Conservation (phyloP, 805 yeast species). For the Candida succiphila region DNA sequence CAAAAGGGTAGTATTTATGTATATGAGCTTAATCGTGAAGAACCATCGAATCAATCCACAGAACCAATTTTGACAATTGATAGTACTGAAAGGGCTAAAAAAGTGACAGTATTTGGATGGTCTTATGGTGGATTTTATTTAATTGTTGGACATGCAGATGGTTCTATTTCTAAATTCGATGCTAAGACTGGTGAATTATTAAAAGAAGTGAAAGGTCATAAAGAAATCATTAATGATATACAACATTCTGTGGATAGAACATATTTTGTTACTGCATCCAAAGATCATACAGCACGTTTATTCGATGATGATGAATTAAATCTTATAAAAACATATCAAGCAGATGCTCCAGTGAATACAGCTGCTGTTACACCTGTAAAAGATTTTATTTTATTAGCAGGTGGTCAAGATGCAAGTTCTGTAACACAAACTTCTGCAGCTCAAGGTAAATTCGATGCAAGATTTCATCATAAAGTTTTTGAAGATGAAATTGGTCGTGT, state of each 20-base stretch:
- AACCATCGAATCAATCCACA: conserved; percentile 32
- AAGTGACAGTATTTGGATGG: conserved; percentile 83
- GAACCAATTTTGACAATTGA: conserved; percentile 53
- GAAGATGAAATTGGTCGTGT: conserved; percentile 95
- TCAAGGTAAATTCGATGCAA: conserved; percentile 95
- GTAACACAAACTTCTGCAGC: conserved; percentile 93
- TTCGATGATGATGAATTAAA: conserved; percentile 71
- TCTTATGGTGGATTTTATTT: conserved; percentile 63
- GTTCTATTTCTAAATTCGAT: conserved; percentile 72
- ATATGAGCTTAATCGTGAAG: conserved; percentile 44
- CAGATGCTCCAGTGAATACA: conserved; percentile 92
- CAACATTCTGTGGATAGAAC: conserved; percentile 84
- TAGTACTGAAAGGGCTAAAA: conserved; percentile 47
- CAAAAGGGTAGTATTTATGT: conserved; percentile 66
- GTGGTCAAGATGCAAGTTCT: conserved; percentile 98
- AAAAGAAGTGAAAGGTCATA: conserved; percentile 56
- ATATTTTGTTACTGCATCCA: conserved; percentile 86
- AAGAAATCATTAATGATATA: conserved; percentile 71
- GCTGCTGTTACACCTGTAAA: conserved; percentile 92
- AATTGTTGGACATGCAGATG: conserved; percentile 84
- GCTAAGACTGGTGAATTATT: conserved; percentile 65
- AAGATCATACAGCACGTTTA: conserved; percentile 78
- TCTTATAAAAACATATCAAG: conserved; percentile 60
- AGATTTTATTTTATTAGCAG: conserved; percentile 89
- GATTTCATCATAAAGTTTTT: conserved; percentile 91